phyloP scores from a whole-genome alignment of 2,329 filamentous ascomycete genomes.

The Penicillium sp. region DNA sequence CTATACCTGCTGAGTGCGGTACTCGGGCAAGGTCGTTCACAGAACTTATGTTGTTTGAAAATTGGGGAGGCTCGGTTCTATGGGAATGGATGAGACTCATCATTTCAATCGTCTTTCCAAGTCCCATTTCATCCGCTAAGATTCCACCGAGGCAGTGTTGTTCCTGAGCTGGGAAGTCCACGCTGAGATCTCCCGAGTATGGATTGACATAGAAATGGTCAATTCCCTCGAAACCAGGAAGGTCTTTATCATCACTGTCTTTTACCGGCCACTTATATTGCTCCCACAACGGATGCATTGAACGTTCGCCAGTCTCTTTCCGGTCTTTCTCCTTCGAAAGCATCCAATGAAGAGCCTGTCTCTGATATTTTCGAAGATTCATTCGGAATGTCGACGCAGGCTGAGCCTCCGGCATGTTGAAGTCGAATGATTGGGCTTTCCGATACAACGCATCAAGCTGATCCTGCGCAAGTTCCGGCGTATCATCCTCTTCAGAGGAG shows the following conservation, averaged over 20 bases:
- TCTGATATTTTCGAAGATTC: constrained; percentile 87
- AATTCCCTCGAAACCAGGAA: constrained; percentile 67
- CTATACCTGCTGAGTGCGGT: constrained; percentile 58
- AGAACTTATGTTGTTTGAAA: constrained; percentile 37
- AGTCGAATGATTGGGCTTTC: constrained; percentile 96
- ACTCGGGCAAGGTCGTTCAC: constrained; percentile 65
- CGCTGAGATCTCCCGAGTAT: constrained; percentile 89
- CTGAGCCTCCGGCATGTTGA: constrained; percentile 82
- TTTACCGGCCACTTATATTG: constrained; percentile 87
- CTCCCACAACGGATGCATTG: constrained; percentile 98
- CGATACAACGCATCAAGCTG: constrained; percentile 92
- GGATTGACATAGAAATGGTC: constrained; percentile 90
- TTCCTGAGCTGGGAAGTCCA: constrained; percentile 90
- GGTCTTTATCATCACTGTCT: constrained; percentile 78
- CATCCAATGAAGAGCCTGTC: constrained; percentile 96
- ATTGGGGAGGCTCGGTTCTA: constrained; percentile 54
- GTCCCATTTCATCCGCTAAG: constrained; percentile 92
- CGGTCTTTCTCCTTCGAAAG: constrained; percentile 85
- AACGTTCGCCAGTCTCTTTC: constrained; percentile 68
- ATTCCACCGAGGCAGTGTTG: constrained; percentile 94
- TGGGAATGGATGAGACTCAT: constrained; percentile 88
- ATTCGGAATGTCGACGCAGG: constrained; percentile 80
- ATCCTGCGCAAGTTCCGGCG: constrained; percentile 88
- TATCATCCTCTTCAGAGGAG: constrained; percentile 72
- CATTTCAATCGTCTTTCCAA: constrained; percentile 99